phyloP scores from a whole-genome alignment of 805 yeast genomes.

The Yamadazyma philogaea region DNA sequence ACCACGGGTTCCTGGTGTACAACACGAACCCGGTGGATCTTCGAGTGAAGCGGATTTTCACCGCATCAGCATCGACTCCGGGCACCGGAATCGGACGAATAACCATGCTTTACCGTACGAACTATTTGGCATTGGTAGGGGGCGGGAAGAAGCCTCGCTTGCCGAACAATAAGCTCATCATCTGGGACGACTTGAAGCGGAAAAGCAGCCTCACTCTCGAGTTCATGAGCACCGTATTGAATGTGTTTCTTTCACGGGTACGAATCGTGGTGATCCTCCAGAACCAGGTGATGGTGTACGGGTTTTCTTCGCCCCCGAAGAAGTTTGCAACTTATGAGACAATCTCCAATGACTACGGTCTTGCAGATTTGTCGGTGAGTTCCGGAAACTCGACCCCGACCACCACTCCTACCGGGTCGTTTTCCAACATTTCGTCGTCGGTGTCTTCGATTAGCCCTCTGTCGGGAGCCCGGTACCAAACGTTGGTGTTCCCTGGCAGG shows the following conservation, averaged over 20 bases:
- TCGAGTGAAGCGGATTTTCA: conserved; percentile 59
- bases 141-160: conserved; percentile 81
- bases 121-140: conserved; percentile 85
- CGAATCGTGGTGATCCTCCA: conserved; percentile 70
- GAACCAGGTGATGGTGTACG: conserved; percentile 68
- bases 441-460: conserved; percentile 5
- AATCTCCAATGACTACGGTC: conserved; percentile 56
- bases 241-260: conserved; percentile 71
- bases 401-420: conserved; percentile 4
- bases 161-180: conserved; percentile 73
- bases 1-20: conserved; percentile 78
- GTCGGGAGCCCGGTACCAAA: conserved; percentile 34
- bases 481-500: conserved; percentile 76
- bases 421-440: conserved; percentile 12
- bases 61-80: conserved; percentile 6
- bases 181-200: conserved; percentile 89
- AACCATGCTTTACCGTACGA: conserved; percentile 84
- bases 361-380: conserved; percentile 52
- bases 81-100: conserved; percentile 69
- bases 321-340: conserved; percentile 65
- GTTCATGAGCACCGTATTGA: conserved; percentile 70
- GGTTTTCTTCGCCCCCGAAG: conserved; percentile 77
- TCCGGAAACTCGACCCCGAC: conserved; percentile 7
- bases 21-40: conserved; percentile 83
- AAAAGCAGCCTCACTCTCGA: conserved; percentile 70